Base-by-base conservation (phyloP, 2,329 filamentous ascomycete genomes). In the Blastomyces gilchristii region DNA sequence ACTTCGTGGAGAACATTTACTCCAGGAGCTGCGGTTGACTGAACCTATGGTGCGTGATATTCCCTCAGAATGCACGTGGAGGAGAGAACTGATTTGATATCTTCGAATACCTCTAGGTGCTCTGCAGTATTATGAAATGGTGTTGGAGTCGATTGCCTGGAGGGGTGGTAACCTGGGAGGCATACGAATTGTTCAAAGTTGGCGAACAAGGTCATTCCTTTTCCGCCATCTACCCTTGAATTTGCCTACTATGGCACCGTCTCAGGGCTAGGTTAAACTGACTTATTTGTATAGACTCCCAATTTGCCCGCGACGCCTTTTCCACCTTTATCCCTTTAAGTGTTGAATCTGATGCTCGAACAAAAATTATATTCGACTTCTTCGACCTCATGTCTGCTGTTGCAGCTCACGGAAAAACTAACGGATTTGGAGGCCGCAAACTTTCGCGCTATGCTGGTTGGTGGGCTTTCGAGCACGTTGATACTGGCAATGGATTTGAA, bases 111-210 rank as follows among this genome's bases (percentile, higher is more conserved):
- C 39, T 65, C 61, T 62, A 96, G 91, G 91, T 96, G 63, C 84
- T 99, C 62, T 92, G 91, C 67, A 94, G 92, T 70, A 91, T 97
- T 52, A 82, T 94, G 67, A 99, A 97, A 80, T 99, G 94, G 94
- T 97, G 93, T 76, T 99, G 94, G 94, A 92, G 90, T 74, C 86
- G 94, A 77, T 80, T 99, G 60, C 85, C 88, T 52, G 91, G 91
- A 64, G 94, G 94, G 71, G 87, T 99, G 16, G 92, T 99, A 45
- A 91, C 91, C 63, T 97, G 94, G 94, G 91, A 97, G 71, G 91
- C 91, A 52, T 99, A 99, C 73, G 92, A 97, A 74, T 83, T 96
- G 28, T 99, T 99, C 81, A 91, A 89, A 71, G 87, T 95, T 68
- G 94, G 94, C 73, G 94, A 99, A 79, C 85, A 88, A 80, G 91